A percentile compares a stretch with the other conserved stretches of the same genome.
Evolutionary conservation across 257 asterid genomes (phyloP).

Genomic region (Galeopsis tetrahit): DNA sequence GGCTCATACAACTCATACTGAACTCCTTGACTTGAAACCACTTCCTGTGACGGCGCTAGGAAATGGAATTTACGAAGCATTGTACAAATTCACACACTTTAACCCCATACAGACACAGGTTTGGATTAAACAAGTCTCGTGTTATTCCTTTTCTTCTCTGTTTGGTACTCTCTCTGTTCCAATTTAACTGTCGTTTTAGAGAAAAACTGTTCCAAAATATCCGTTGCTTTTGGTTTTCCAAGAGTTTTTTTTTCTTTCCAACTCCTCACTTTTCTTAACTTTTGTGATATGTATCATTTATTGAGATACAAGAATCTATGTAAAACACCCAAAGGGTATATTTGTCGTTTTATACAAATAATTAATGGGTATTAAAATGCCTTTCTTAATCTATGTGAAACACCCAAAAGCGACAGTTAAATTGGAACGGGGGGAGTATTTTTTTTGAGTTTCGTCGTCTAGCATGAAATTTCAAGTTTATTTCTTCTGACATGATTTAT

Average conservation of each 20-base stretch:
- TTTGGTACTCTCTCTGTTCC: neutral
- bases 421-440: neutral
- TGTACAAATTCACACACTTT: constrained; percentile 88
- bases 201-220: too few relatives aligned
- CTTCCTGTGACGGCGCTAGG: constrained; percentile 98
- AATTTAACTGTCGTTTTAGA: too few relatives aligned
- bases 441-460: neutral
- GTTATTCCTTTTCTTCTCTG: constrained; percentile 13
- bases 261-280: too few relatives aligned
- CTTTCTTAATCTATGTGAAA: too few relatives aligned
- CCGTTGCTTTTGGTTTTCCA: too few relatives aligned
- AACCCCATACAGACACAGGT: constrained; percentile 99
- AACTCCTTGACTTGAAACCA: constrained; percentile 95
- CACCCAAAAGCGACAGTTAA: too few relatives aligned
- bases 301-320: too few relatives aligned
- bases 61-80: constrained; percentile 73
- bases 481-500: constrained; percentile 36
- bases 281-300: too few relatives aligned
- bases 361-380: too few relatives aligned
- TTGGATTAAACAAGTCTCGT: constrained; percentile 22
- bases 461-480: constrained; percentile 22
- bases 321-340: too few relatives aligned
- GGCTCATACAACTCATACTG: constrained; percentile 92
- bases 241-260: too few relatives aligned
- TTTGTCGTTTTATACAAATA: too few relatives aligned